Conservation (phyloP, 257 asterid genomes). For the Nicotiana otophora region DNA sequence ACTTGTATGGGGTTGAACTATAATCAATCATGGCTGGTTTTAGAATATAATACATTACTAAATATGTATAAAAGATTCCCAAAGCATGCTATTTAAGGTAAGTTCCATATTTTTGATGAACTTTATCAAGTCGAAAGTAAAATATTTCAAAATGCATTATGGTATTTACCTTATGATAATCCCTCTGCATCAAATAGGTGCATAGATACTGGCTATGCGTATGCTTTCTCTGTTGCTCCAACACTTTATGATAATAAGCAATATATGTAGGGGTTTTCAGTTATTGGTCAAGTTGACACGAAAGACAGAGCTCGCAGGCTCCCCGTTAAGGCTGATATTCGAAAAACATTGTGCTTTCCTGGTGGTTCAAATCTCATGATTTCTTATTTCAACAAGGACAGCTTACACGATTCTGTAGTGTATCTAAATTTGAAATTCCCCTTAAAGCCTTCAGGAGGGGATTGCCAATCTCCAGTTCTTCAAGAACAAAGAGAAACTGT, state of each 20-base stretch:
- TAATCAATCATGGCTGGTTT: not conserved
- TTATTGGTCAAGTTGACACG: constrained; percentile 67
- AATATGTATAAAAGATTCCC: not conserved
- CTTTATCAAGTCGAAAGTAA: not conserved
- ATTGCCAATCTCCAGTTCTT: constrained; percentile 11
- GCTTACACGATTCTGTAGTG: constrained; percentile 25
- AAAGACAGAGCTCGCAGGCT: constrained; percentile 73
- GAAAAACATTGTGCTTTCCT: constrained; percentile 86
- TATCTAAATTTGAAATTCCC: constrained; percentile 27
- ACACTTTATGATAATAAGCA: not conserved
- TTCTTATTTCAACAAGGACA: constrained; percentile 49
- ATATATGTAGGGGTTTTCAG: constrained; percentile 60
- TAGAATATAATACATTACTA: not conserved
- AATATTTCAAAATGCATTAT: not conserved
- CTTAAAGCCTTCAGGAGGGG: constrained; percentile 23
- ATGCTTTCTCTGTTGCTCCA: not conserved
- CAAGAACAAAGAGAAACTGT: constrained; percentile 25
- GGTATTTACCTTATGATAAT: not conserved
- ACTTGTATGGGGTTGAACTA: not conserved
- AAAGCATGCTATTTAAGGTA: constrained; percentile 7
- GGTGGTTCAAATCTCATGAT: constrained; percentile 82
- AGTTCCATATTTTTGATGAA: not conserved
- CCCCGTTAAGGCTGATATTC: constrained; percentile 68
- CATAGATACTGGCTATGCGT: not conserved
- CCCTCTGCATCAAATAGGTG: not conserved